Base-by-base conservation (phyloP, 495 filamentous ascomycete genomes). In the Xylaria scruposa region DNA sequence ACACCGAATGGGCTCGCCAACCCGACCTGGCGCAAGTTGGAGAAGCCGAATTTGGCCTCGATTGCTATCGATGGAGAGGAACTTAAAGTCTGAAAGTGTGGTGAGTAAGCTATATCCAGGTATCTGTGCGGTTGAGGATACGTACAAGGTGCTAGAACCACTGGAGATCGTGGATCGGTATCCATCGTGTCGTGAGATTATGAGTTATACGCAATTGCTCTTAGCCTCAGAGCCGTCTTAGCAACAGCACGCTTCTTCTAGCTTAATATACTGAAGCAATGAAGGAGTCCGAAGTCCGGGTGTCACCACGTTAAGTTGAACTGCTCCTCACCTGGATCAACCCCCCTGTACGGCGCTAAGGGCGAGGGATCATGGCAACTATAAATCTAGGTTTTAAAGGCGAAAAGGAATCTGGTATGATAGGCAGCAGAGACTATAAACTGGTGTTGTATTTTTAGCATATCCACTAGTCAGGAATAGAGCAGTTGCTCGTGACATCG, bases 1-100 rank as follows among this genome's bases (percentile, higher is more conserved):
- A 62, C 72, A 74, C 33, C 56, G 42, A 42, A 76, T 74, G 38
- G 58, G 24, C 31, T 72, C 72, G n/a, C n/a, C 54, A 17, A 31
- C 29, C 26, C 42, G 60, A 3, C 71, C 72, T 6, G 72, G 72
- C 54, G 29, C 47, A 47, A 76, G 68, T 29, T 71, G 24, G 15
- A 76, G 65, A 31, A 76, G 53, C 42, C 74, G 68, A 31, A 76
- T 70, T 13, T 74, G 59, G 7, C 61, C 66, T 49, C 29, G 60
- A 26, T 36, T 56, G 31, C 59, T 70, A 36, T 73, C 51, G 31
- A 73, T 67, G 17, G 72, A 29, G 40, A 70, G 58, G 5, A 70
- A 70, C 31, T 19, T 31, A 0, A 70, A 63, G 31, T 63, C 68
- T 70, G 21, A 24, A 21, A 56, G 24, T 4, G 31, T 53, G 31